Evolutionary conservation across 202 grass and related monocot species (phyloP).

Genomic region (Dendrocalamus latiflorus): DNA sequence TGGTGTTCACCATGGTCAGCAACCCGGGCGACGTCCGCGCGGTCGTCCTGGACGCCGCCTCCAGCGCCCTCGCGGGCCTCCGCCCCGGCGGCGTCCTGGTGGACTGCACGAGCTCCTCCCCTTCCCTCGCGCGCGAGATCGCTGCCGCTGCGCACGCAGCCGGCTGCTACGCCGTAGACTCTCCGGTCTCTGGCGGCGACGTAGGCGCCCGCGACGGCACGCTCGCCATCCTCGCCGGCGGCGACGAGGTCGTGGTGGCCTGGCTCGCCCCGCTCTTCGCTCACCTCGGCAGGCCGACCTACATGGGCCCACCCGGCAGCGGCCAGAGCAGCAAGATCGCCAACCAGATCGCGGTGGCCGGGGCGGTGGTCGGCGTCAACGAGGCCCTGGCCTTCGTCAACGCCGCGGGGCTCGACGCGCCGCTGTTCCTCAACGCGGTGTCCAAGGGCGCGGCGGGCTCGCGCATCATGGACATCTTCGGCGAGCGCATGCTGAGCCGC

Average conservation of each 20-base stretch:
- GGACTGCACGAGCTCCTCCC: constrained; percentile 72
- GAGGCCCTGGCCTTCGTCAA: constrained; percentile 64
- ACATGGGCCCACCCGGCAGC: constrained; percentile 65
- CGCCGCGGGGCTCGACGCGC: constrained; percentile 39
- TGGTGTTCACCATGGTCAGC: constrained; percentile 84
- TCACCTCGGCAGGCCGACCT: constrained; percentile 40
- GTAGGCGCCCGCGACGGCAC: constrained; percentile 63
- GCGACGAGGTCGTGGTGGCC: constrained; percentile 48
- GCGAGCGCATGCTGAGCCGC: constrained; percentile 48
- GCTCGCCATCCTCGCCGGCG: constrained; percentile 70
- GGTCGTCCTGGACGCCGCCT: constrained; percentile 38
- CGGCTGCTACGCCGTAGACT: constrained; percentile 53
- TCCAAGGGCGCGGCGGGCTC: constrained; percentile 62
- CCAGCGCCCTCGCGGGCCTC: constrained; percentile 43
- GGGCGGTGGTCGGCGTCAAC: constrained; percentile 39
- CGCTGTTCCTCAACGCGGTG: constrained; percentile 50
- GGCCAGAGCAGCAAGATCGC: constrained; percentile 90
- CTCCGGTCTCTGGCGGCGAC: constrained; percentile 69
- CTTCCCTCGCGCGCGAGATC: constrained; percentile 50
- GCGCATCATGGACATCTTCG: constrained; percentile 70
- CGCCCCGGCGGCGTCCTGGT: constrained; percentile 46
- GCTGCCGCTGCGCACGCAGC: not conserved
- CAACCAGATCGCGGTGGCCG: constrained; percentile 57
- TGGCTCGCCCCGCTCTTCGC: constrained; percentile 68
- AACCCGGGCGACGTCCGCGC: constrained; percentile 64